These are phyloP conservation scores for Xerocomus minutiporus DNA, from an alignment of 1,284 basidiomycete species.

Conservation along the genomic window DNA sequence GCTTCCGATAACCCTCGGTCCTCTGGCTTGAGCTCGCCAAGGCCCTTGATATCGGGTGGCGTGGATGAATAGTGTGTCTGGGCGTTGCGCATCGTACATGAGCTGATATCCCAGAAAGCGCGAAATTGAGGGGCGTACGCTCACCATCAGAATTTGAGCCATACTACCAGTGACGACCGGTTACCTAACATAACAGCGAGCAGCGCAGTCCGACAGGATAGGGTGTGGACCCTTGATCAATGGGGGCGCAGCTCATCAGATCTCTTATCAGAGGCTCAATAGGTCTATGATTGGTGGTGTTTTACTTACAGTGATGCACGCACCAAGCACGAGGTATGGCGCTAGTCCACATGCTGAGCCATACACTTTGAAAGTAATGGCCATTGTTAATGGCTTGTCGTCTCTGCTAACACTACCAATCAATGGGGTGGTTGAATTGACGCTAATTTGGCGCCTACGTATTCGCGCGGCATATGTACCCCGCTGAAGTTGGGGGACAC, in stretches of 20 bases:
- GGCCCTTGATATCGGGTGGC: neutral
- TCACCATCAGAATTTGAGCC: neutral
- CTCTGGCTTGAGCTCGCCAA: neutral
- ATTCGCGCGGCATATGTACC: too few relatives aligned
- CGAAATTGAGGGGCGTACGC: neutral
- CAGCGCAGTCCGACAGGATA: neutral
- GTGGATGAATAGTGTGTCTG: neutral
- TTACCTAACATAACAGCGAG: neutral
- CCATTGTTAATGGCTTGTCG: neutral
- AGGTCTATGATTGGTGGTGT: neutral
- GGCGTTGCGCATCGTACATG: neutral
- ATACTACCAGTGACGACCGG: neutral
- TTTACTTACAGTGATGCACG: neutral
- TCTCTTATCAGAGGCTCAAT: neutral
- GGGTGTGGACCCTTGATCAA: neutral
- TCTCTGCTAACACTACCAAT: too few relatives aligned
- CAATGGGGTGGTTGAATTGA: too few relatives aligned
- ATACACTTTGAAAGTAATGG: neutral
- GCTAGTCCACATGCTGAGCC: neutral
- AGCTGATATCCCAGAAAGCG: neutral
- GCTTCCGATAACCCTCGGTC: slow-evolving; percentile 1
- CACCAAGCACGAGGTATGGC: neutral
- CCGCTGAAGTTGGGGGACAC: too few relatives aligned
- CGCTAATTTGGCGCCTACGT: too few relatives aligned
- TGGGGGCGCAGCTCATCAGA: neutral